These are phyloP conservation scores for Skeletonema costatum DNA, from an alignment of 108 stramenopile species.

Conservation along the genomic window DNA sequence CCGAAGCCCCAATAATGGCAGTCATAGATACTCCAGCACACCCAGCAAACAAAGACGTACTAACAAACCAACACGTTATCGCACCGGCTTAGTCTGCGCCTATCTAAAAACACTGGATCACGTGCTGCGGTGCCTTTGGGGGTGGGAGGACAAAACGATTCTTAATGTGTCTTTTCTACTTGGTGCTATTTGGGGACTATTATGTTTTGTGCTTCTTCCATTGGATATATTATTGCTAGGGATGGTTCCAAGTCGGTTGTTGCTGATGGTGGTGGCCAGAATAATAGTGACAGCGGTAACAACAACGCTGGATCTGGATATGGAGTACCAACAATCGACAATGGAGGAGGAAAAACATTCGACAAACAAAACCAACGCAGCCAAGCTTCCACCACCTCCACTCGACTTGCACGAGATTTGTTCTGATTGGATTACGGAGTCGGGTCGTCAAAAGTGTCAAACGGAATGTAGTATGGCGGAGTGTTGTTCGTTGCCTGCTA, in stretches of 20 bases:
- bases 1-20: background rate
- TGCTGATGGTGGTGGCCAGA: background rate
- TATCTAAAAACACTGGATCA: background rate
- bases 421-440: conserved; percentile 28
- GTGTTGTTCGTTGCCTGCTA: conserved; percentile 18
- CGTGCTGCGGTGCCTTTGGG: background rate
- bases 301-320: background rate
- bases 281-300: background rate
- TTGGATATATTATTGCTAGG: conserved; percentile 36
- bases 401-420: conserved; percentile 17
- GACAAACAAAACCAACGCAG: background rate
- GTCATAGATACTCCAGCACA: background rate
- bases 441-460: conserved; percentile 22
- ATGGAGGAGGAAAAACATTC: background rate
- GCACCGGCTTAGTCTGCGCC: conserved; percentile 11
- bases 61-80: background rate
- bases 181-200: conserved; percentile 15
- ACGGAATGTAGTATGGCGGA: conserved; percentile 12
- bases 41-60: background rate
- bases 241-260: conserved; percentile 19
- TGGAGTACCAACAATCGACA: background rate
- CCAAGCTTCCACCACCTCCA: conserved; percentile 18
- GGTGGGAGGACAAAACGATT: background rate
- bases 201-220: conserved; percentile 22
- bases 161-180: conserved; percentile 1